phyloP scores from a whole-genome alignment of 148 eudicot species.

The Chenopodium berlandieri region DNA sequence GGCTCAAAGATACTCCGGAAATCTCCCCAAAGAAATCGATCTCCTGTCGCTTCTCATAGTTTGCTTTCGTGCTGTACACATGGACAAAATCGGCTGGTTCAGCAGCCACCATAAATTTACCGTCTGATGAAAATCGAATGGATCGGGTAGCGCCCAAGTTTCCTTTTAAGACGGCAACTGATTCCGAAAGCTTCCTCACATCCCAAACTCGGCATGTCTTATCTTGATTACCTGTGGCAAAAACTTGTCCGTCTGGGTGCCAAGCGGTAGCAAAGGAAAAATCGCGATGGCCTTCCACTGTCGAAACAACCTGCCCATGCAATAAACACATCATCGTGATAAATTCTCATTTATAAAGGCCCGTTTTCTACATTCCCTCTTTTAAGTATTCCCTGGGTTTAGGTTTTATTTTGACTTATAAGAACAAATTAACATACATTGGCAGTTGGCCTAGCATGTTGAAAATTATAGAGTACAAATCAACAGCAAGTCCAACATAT shows the following conservation, averaged over 20 bases:
- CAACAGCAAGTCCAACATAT: too few species aligned
- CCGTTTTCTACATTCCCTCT: neutral
- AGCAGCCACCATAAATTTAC: conserved; percentile 72
- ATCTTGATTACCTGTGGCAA: conserved; percentile 95
- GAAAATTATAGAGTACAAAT: neutral
- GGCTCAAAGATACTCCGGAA: conserved; percentile 77
- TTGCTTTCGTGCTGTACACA: conserved; percentile 46
- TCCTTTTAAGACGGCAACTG: conserved; percentile 65
- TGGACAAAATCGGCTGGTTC: conserved; percentile 96
- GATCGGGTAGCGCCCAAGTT: conserved; percentile 82
- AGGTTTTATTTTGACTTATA: neutral
- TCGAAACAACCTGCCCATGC: conserved; percentile 46
- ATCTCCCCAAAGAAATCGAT: conserved; percentile 92
- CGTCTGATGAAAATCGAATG: conserved; percentile 78
- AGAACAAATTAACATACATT: neutral
- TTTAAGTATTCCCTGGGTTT: neutral
- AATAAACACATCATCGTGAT: neutral
- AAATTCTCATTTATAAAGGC: neutral
- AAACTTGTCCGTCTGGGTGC: conserved; percentile 71
- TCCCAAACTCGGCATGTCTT: conserved; percentile 93
- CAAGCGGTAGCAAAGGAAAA: conserved; percentile 89
- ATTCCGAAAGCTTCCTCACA: conserved; percentile 50
- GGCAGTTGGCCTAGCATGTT: neutral
- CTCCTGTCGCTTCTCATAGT: conserved; percentile 65
- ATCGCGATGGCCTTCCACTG: conserved; percentile 77